Evolutionary conservation across 1,139 yeast species (phyloP).

Genomic region (Lodderomyces oxycetoniae): DNA sequence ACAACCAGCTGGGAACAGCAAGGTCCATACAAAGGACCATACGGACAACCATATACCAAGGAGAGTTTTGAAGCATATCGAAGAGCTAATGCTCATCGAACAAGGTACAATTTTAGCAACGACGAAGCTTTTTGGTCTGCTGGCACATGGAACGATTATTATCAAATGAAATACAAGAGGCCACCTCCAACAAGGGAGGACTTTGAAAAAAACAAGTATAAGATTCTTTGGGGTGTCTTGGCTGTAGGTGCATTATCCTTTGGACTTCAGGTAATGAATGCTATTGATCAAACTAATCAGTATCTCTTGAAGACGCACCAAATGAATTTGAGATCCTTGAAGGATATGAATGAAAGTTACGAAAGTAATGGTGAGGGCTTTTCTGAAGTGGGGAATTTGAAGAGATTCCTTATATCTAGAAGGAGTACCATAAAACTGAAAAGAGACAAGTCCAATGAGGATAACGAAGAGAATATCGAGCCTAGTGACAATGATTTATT

Average conservation of each 20-base stretch:
- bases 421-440: conserved; percentile 28
- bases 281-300: conserved; percentile 35
- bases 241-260: conserved; percentile 37
- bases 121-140: conserved; percentile 59
- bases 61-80: conserved; percentile 32
- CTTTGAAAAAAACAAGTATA: conserved; percentile 41
- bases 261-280: conserved; percentile 42
- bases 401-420: conserved; percentile 59
- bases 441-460: not conserved
- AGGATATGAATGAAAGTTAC: conserved; percentile 46
- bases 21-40: conserved; percentile 13
- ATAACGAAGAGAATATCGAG: conserved; percentile 14
- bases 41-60: conserved; percentile 24
- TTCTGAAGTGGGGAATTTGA: conserved; percentile 45
- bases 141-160: conserved; percentile 70
- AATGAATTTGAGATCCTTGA: conserved; percentile 42
- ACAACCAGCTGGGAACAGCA: conserved; percentile 26
- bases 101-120: conserved; percentile 26
- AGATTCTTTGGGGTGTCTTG: conserved; percentile 41
- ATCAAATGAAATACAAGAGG: conserved; percentile 36
- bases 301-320: conserved; percentile 25
- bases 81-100: conserved; percentile 38
- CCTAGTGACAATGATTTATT: conserved; percentile 29
- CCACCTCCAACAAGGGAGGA: conserved; percentile 42
- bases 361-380: conserved; percentile 53